Base-by-base conservation (phyloP, 495 filamentous ascomycete genomes). In the Cudoniella acicularis region DNA sequence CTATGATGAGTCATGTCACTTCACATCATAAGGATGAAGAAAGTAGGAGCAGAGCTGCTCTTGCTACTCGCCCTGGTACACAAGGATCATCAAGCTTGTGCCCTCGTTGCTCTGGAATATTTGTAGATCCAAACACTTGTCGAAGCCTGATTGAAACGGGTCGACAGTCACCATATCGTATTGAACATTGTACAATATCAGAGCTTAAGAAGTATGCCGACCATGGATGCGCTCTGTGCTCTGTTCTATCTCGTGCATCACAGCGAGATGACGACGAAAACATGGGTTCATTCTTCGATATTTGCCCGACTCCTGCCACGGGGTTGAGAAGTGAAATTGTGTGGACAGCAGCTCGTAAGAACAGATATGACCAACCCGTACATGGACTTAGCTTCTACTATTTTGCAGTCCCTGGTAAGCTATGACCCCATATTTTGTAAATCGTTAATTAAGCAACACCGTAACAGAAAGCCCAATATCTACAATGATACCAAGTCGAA, bases 401-500 rank as follows among this genome's bases (percentile, higher is more conserved):
- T 53, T 53, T 53, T 41, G 26, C 16, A 53, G 16, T 36, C 3
- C 24, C 27, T 53, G 51, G 51, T 53, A 53, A 53, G 51, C 21
- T 22, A n/a, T n/a, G n/a, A n/a, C 20, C 3, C 23, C 20, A 22
- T 4, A 36, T 41, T 16, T 3, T 36, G 20, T 18, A 22, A 3
- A 36, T 53, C 10, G 3, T 41, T 53, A 17, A 36, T 23, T 41
- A 36, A 41, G 16, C 10, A 10, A 41, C 27, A 40, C 27, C 27
- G 8, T 18, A 41, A 27, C 51, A 53, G 51, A 41, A 13, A 53
- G 27, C 18, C 51, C 51, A 10, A 53, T 53, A 41, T 53, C 51
- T 53, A 53, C 4, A 10, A 22, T 53, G 51, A 53, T 53, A 53
- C 51, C 26, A 10, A 53, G 51, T 53, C 51, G 51, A 53, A 4